Conservation (phyloP, 257 asterid species). For the Nicotiana benthamiana region DNA sequence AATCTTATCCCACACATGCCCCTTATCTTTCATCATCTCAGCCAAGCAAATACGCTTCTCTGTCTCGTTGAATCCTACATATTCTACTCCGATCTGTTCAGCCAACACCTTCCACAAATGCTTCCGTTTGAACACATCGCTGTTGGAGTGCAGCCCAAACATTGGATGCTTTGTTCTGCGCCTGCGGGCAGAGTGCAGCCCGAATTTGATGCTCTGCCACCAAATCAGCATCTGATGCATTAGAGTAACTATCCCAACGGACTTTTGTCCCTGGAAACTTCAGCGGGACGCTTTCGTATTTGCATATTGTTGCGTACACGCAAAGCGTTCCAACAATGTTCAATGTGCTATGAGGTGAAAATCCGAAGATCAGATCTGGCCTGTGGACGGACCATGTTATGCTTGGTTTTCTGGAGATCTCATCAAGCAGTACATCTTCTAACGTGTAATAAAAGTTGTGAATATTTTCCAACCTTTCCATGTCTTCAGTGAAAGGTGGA, state of each 20-base stretch:
- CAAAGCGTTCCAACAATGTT: constrained; percentile 68
- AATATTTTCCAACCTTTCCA: constrained; percentile 44
- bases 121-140: constrained; percentile 56
- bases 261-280: constrained; percentile 66
- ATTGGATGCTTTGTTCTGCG: constrained; percentile 79
- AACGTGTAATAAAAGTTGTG: constrained; percentile 51
- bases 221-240: constrained; percentile 83
- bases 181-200: constrained; percentile 80
- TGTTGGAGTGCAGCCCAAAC: constrained; percentile 85
- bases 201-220: constrained; percentile 91
- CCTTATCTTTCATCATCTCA: constrained; percentile 21
- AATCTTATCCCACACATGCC: constrained; percentile 21
- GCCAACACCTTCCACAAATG: constrained; percentile 24
- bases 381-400: constrained; percentile 85
- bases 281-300: constrained; percentile 50
- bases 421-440: constrained; percentile 67
- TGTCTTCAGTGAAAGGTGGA: constrained; percentile 65
- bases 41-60: not conserved
- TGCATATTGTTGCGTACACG: constrained; percentile 76
- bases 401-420: constrained; percentile 54
- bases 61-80: not conserved
- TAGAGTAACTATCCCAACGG: constrained; percentile 68
- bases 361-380: constrained; percentile 67
- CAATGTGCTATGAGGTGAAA: constrained; percentile 73
- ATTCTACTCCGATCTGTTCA: constrained; percentile 9